Percentiles rank a stretch among this genome's conserved stretches.
Evolutionary conservation across 371 early-diverging fungal genomes (phyloP).

Genomic region (Actinomortierella wolfii): DNA sequence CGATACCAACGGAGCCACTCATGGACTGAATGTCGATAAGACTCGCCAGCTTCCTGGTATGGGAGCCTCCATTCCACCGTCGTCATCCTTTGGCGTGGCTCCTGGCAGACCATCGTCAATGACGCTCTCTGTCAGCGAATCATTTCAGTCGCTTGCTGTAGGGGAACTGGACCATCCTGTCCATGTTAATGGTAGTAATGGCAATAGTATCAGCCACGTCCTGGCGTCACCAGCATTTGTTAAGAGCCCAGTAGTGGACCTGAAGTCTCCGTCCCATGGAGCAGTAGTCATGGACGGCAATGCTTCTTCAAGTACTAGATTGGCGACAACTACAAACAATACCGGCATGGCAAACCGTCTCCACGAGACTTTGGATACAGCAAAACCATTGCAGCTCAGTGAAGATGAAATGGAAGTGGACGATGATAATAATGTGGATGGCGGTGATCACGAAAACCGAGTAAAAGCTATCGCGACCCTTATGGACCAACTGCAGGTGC

Average conservation of each 20-base stretch:
- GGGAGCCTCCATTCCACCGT: constrained; percentile 1
- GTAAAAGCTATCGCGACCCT: not conserved
- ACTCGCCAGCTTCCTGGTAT: too few relatives aligned
- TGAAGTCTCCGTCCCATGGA: not conserved
- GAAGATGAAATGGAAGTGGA: not conserved
- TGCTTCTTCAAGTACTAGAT: too few relatives aligned
- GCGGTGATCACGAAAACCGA: not conserved
- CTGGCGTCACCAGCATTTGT: constrained; percentile 26
- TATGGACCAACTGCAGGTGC: not conserved
- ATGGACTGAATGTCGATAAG: too few relatives aligned
- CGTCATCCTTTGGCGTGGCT: not conserved
- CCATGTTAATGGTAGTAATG: not conserved
- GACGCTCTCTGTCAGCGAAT: not conserved
- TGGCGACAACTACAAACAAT: not conserved
- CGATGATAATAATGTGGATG: not conserved
- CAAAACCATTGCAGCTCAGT: too few relatives aligned
- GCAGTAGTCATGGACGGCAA: not conserved
- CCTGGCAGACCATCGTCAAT: not conserved
- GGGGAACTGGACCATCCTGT: not conserved
- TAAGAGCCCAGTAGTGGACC: constrained; percentile 12
- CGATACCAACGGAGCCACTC: too few relatives aligned
- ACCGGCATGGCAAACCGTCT: not conserved
- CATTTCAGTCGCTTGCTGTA: too few relatives aligned
- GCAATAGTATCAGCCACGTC: not conserved
- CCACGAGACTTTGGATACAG: too few relatives aligned